A percentile compares a stretch with the other conserved stretches of the same genome.
These are phyloP conservation scores for Acorus gramineus DNA, from an alignment of 106 monocot species.

Conservation along the genomic window DNA sequence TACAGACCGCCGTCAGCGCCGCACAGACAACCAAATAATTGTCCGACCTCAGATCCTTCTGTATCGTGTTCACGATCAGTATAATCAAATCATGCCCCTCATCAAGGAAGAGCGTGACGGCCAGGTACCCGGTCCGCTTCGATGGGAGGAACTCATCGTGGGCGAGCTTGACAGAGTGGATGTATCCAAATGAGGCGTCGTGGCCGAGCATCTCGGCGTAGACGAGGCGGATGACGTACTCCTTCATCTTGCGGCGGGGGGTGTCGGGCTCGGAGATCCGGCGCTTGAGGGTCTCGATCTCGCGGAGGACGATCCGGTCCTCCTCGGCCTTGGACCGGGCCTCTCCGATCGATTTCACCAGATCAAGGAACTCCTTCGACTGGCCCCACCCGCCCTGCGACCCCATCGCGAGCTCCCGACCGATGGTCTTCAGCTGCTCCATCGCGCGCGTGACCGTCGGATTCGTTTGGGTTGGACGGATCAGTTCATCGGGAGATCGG, in stretches of 20 bases:
- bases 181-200: no score
- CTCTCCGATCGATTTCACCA: conserved; percentile 96
- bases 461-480: no score
- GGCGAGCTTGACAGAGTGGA: no score
- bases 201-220: no score
- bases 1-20: conserved; percentile 73
- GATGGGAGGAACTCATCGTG: conserved; percentile 63
- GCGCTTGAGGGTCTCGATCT: no score
- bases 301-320: no score
- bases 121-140: conserved; percentile 92
- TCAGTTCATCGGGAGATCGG: no score
- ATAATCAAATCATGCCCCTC: conserved; percentile 96
- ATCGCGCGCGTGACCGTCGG: no score
- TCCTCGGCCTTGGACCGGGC: conserved; percentile 69
- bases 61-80: conserved; percentile 92
- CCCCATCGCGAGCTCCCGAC: conserved; percentile 97
- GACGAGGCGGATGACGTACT: no score
- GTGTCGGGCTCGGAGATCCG: no score
- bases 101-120: conserved; percentile 83
- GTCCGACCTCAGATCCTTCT: conserved; percentile 90
- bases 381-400: conserved; percentile 83
- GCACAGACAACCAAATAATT: conserved; percentile 85
- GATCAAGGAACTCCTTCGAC: conserved; percentile 95
- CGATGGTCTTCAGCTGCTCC: conserved; percentile 97
- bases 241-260: no score